A percentile compares a stretch with the other conserved stretches of the same genome.
phyloP scores from a whole-genome alignment of 106 monocot genomes.

The Triglochin maritima region DNA sequence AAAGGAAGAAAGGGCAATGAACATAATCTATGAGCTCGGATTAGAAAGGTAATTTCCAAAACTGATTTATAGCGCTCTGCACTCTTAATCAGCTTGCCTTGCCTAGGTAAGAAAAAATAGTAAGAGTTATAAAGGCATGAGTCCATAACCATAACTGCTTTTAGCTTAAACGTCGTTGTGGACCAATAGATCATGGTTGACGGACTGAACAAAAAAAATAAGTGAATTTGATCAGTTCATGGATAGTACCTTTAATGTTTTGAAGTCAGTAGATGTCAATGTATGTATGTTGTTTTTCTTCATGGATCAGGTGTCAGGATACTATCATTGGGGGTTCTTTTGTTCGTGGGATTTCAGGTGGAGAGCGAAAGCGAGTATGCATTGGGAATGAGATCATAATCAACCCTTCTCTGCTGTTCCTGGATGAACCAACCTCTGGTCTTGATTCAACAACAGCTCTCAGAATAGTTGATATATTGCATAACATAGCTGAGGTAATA shows the following conservation, averaged over 20 bases:
- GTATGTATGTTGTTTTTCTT: not conserved
- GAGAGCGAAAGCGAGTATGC: conserved; percentile 80
- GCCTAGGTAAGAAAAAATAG: too few relatives aligned
- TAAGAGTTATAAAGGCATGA: too few relatives aligned
- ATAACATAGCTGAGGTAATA: conserved; percentile 54
- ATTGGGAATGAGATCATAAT: conserved; percentile 80
- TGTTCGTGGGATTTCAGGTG: conserved; percentile 76
- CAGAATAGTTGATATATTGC: conserved; percentile 48
- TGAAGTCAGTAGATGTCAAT: too few relatives aligned
- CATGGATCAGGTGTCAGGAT: conserved; percentile 55
- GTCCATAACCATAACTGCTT: too few relatives aligned
- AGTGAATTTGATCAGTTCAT: too few relatives aligned
- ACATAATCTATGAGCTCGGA: too few relatives aligned
- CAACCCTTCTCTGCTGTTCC: conserved; percentile 64
- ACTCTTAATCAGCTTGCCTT: too few relatives aligned
- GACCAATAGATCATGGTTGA: too few relatives aligned
- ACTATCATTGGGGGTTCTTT: conserved; percentile 76
- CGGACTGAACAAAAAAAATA: not conserved
- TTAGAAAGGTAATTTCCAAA: too few relatives aligned
- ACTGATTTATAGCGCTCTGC: too few relatives aligned
- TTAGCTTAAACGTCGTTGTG: too few relatives aligned
- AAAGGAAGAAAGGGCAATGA: conserved; percentile 19
- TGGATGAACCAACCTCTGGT: conserved; percentile 86
- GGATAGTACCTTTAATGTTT: too few relatives aligned
- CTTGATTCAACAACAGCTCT: conserved; percentile 89